Evolutionary conservation across 495 filamentous ascomycete species (phyloP).

Genomic region (Podospora bellae-mahoneyi): DNA sequence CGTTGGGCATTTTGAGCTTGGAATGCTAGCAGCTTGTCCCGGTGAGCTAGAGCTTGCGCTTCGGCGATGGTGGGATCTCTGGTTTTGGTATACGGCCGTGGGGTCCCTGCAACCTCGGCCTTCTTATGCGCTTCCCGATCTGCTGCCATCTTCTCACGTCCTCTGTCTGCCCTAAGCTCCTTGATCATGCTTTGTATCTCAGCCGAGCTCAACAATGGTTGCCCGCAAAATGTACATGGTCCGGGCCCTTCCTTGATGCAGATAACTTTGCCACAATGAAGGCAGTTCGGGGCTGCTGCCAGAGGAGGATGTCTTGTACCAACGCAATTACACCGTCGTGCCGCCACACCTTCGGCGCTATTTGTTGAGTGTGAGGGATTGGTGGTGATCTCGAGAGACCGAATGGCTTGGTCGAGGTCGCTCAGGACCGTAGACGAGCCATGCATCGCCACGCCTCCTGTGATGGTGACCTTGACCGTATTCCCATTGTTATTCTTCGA

Average conservation of each 20-base stretch:
- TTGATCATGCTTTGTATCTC: constrained; percentile 83
- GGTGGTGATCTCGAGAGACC: constrained; percentile 82
- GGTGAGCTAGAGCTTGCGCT: constrained; percentile 65
- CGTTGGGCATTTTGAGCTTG: constrained; percentile 85
- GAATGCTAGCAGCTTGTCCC: constrained; percentile 77
- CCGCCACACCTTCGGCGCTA: constrained; percentile 41
- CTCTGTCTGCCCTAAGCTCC: constrained; percentile 81
- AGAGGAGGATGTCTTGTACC: constrained; percentile 81
- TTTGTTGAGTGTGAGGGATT: constrained; percentile 63
- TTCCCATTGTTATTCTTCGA: constrained; percentile 27
- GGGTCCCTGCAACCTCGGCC: constrained; percentile 54
- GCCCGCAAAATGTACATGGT: constrained; percentile 87
- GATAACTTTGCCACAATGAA: constrained; percentile 93
- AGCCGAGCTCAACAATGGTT: constrained; percentile 62
- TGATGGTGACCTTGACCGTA: constrained; percentile 59
- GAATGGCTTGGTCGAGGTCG: constrained; percentile 88
- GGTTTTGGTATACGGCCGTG: constrained; percentile 46
- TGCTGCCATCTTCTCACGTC: constrained; percentile 74
- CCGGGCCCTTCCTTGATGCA: constrained; percentile 92
- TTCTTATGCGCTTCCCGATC: constrained; percentile 65
- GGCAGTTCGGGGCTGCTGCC: constrained; percentile 83
- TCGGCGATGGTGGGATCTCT: constrained; percentile 41
- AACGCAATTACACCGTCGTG: constrained; percentile 76
- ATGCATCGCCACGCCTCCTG: constrained; percentile 73
- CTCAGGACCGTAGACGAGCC: constrained; percentile 69